These are phyloP conservation scores for Xylaria grammica DNA, from an alignment of 495 filamentous ascomycete genomes.

Conservation along the genomic window DNA sequence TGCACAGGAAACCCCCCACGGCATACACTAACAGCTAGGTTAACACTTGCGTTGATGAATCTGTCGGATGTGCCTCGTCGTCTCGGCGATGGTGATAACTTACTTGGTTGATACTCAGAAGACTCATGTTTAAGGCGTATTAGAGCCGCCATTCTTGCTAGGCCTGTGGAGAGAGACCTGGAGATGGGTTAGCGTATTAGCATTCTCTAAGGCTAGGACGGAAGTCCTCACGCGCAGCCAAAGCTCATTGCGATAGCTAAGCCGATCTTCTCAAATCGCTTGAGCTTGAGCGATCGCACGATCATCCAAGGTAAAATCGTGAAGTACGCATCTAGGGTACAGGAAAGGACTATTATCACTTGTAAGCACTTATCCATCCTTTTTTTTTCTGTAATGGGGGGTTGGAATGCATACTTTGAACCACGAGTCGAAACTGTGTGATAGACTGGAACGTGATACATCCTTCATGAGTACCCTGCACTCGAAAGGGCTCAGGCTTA, in stretches of 20 bases:
- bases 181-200: neutral
- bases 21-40: constrained; percentile 14
- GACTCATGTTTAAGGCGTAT: constrained; percentile 4
- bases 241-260: constrained; percentile 23
- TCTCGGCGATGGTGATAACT: neutral
- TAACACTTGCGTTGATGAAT: neutral
- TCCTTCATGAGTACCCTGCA: neutral
- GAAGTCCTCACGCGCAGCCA: constrained; percentile 15
- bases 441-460: constrained; percentile 19
- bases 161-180: constrained; percentile 19
- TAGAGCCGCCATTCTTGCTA: constrained; percentile 6
- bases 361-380: neutral
- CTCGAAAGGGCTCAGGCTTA: constrained; percentile 13
- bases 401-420: constrained; percentile 14
- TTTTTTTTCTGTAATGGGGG: neutral
- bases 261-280: constrained; percentile 21
- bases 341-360: constrained; percentile 19
- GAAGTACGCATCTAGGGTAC: constrained; percentile 20
- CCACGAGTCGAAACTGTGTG: constrained; percentile 4
- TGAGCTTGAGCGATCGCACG: constrained; percentile 20
- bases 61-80: neutral
- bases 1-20: constrained; percentile 18
- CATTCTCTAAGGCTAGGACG: neutral
- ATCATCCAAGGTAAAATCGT: constrained; percentile 23
- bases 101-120: constrained; percentile 21